Conservation (phyloP, 495 filamentous ascomycete species). For the Daldinia grandis region DNA sequence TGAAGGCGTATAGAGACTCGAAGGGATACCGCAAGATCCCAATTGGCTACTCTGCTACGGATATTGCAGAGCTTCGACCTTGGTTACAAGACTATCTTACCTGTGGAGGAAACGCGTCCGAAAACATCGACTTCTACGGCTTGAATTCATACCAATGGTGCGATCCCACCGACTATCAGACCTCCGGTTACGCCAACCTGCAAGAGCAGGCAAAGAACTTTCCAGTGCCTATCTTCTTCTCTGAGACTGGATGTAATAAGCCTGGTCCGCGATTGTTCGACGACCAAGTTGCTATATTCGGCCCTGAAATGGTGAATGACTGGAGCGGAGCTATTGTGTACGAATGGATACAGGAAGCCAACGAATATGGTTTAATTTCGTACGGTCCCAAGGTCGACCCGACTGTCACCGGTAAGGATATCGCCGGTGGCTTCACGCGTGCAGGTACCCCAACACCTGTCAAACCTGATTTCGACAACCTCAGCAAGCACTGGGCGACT, state of each 20-base stretch:
- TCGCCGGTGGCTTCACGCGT: constrained; percentile 72
- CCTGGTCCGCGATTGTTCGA: constrained; percentile 73
- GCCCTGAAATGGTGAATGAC: constrained; percentile 70
- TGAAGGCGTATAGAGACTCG: constrained; percentile 80
- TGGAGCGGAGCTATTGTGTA: constrained; percentile 90
- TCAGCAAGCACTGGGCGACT: constrained; percentile 79
- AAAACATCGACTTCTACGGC: constrained; percentile 82
- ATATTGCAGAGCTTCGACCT: constrained; percentile 81
- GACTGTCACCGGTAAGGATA: constrained; percentile 57
- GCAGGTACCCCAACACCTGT: constrained; percentile 78
- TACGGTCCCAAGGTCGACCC: constrained; percentile 69
- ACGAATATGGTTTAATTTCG: constrained; percentile 83
- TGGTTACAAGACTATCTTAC: constrained; percentile 90
- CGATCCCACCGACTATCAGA: constrained; percentile 65
- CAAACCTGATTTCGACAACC: constrained; percentile 77
- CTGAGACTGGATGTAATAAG: constrained; percentile 80
- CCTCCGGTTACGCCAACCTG: constrained; percentile 75
- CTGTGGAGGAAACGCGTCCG: constrained; percentile 72
- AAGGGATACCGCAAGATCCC: constrained; percentile 86
- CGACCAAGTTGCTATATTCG: constrained; percentile 82
- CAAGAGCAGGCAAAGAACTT: constrained; percentile 59
- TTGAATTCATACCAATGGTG: constrained; percentile 95
- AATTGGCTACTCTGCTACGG: constrained; percentile 89
- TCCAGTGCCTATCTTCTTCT: constrained; percentile 85
- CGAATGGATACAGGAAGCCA: constrained; percentile 89